Percentiles rank a stretch among this genome's conserved stretches.
Evolutionary conservation across 495 filamentous ascomycete species (phyloP).

Genomic region (Pseudotulostoma volvatum): DNA sequence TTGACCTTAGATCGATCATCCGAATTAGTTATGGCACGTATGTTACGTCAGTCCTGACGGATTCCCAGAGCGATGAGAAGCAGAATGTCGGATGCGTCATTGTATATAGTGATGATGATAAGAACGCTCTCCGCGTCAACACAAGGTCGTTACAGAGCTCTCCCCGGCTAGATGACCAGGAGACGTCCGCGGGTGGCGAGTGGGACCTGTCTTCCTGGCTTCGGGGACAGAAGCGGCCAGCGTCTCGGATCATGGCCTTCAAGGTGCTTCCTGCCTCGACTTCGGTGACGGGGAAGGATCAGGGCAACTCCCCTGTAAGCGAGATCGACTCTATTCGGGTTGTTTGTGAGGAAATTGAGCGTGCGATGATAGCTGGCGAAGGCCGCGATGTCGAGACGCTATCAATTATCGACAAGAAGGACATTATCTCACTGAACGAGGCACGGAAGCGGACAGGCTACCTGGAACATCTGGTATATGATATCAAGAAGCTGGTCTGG

Average conservation of each 20-base stretch:
- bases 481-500: conserved; percentile 86
- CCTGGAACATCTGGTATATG: conserved; percentile 71
- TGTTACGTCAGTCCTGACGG: conserved; percentile 69
- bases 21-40: conserved; percentile 67
- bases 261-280: conserved; percentile 27
- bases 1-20: conserved; percentile 54
- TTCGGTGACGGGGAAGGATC: conserved; percentile 28
- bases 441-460: conserved; percentile 77
- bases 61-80: conserved; percentile 52
- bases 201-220: conserved; percentile 30
- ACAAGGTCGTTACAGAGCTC: conserved; percentile 60
- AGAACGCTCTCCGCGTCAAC: conserved; percentile 56
- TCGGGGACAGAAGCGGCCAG: conserved; percentile 18
- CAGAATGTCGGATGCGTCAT: conserved; percentile 74
- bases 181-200: conserved; percentile 16
- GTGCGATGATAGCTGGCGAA: conserved; percentile 21
- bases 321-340: conserved; percentile 54
- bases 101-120: conserved; percentile 42
- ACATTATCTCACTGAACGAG: conserved; percentile 68
- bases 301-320: conserved; percentile 29
- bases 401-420: conserved; percentile 43
- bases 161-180: conserved; percentile 15
- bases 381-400: conserved; percentile 7
- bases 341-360: conserved; percentile 46
- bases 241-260: conserved; percentile 38